Base-by-base conservation (phyloP, 2,329 filamentous ascomycete species). In the Paecilomyces variotii region DNA sequence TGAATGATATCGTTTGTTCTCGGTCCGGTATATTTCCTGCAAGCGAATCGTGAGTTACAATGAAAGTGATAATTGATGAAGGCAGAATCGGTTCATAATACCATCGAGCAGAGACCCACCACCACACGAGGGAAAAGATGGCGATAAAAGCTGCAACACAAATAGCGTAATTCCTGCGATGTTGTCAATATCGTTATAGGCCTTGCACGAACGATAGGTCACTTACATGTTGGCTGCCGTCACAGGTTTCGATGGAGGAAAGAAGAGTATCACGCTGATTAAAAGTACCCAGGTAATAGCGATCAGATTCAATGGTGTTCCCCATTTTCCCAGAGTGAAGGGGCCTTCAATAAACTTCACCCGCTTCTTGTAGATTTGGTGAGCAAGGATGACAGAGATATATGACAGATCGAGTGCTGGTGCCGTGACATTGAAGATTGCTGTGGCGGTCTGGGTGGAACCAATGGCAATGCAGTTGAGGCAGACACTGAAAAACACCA, bases 231-330 rank as follows among this genome's bases (percentile, higher is more conserved):
- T 82, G 55, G 71, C 67, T 3, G 65, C 63, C 3, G 79, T 82
- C 9, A 82, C 72, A 7, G 80, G 80, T 53, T 74, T 70, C 9
- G 68, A 69, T 1, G 78, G 75, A 6, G 80, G 80, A 68, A 82
- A 81, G 64, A 82, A 83, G 19, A 87, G 72, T n/a, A 87, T 79
- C 9, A 82, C 75, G 63, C 82, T 85, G 62, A 87, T 86, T 65
- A 87, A 85, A 27, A 79, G 62, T 2, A 86, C 84, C 85, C 85
- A 87, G 2, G 72, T 69, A n/a, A 84, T 78, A 1, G 84, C 82
- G 11, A 85, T 70, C 5, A 74, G 72, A 62, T 86, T 87, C 56
- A 86, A 69, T 0, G 78, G 77, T 54, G 76, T 78, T 56, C 81
- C 80, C 80, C 80, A 84, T 62, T 64, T 74, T 0, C 83, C 83